A percentile compares a stretch with the other conserved stretches of the same genome.
phyloP scores from a whole-genome alignment of 2,329 filamentous ascomycete species.

The Aspergillus candidus region DNA sequence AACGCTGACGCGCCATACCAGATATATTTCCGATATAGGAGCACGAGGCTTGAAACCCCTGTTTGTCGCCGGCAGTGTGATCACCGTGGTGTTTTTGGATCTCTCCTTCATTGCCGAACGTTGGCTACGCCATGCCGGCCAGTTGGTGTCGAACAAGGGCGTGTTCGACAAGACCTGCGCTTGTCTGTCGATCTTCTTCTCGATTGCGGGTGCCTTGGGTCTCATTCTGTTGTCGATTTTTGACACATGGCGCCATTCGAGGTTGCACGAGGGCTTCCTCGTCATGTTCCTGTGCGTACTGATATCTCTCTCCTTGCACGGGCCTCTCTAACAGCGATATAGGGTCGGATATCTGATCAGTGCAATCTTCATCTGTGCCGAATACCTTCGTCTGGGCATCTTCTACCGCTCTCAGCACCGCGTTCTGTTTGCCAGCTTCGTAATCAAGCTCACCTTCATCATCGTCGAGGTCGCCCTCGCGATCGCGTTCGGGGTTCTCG shows the following conservation, averaged over 20 bases:
- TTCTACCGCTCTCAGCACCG: conserved; percentile 66
- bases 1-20: conserved; percentile 12
- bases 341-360: conserved; percentile 71
- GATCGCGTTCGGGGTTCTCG: conserved; percentile 57
- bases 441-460: conserved; percentile 80
- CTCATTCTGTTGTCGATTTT: conserved; percentile 80
- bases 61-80: conserved; percentile 54
- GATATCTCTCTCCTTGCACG: background rate
- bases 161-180: conserved; percentile 35
- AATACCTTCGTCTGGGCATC: conserved; percentile 79
- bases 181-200: conserved; percentile 48
- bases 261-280: conserved; percentile 69
- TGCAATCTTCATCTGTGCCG: conserved; percentile 81
- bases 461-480: conserved; percentile 66
- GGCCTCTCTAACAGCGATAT: background rate
- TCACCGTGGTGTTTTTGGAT: conserved; percentile 74
- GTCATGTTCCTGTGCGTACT: conserved; percentile 64
- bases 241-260: conserved; percentile 65
- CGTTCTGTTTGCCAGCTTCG: conserved; percentile 73
- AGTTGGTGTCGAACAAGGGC: conserved; percentile 65
- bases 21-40: conserved; percentile 51
- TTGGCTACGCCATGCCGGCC: conserved; percentile 74
- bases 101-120: conserved; percentile 74
- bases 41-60: conserved; percentile 54
- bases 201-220: conserved; percentile 69